Evolutionary conservation across 176 grass and related monocot species (phyloP), one percentile per base, ranked within the genome.

Genomic region (Urochloa ruziziensis): DNA sequence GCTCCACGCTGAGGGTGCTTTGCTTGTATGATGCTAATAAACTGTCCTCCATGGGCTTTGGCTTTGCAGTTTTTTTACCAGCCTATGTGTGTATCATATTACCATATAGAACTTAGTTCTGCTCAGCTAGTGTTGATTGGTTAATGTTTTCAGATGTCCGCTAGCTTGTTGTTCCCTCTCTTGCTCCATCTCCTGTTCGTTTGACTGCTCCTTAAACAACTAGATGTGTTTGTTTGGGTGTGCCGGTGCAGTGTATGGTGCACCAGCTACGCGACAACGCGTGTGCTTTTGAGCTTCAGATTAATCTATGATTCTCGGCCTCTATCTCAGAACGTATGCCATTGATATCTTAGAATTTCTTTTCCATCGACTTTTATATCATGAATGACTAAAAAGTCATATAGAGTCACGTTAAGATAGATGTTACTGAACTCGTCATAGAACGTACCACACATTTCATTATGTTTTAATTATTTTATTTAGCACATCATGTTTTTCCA

Each of bases 151-250:
- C 42, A 16, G 10, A 1, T 29, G 39, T 30, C 66, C 15, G 46
- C 1, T 39, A 21, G 28, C 25, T 33, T 39, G 37, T 7, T 39
- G 11, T 10, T 56, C 1, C 16, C 4, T 32, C 17, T 17, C 25
- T 35, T 59, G 12, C 15, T 23, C 51, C 28, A 18, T 53, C 7
- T 42, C n/a, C 33, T 67, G 9, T 40, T 69, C 16, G 43, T 74
- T 70, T 74, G 43, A 27, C 78, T 7, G 47, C 30, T 64, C 68
- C 29, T 74, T 83, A 63, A 74, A 51, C 43, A 73, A 82, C 29
- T 43, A 0, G 19, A 10, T 33, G 36, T 24, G 24, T 51, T 49
- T 71, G 68, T 71, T 71, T 29, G 42, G 67, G 39, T 12, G n/a
- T 62, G 75, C 39, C 18, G 53, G 46, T 85, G 53, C 59, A 23